Base-by-base conservation (phyloP, 306 rosid genomes). In the Abrus pulchellus region DNA sequence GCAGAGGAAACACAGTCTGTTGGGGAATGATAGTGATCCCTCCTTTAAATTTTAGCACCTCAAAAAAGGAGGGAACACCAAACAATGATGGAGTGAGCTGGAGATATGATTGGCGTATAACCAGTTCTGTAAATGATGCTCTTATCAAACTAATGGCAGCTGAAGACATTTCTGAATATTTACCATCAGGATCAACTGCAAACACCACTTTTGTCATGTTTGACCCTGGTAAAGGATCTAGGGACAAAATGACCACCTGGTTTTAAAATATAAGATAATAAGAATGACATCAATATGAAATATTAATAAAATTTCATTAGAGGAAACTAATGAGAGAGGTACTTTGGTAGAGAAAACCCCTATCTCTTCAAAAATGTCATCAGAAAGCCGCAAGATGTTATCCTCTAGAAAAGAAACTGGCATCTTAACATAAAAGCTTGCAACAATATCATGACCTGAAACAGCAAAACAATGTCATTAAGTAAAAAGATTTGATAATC, bases 1-100 rank as follows among this genome's bases (percentile, higher is more conserved):
- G 97, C 85, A 92, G 85, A 81, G 85, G 94, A 84, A 92, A 92
- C 6, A 77, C 93, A 27, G 34, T 83, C 86, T 92, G 94, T 32
- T 63, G 66, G 29, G 93, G 97, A 81, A 83, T 77, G 79, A 92
- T 79, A 5, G 94, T 90, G 72, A 92, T 92, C 86, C 97, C 97
- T 69, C 92, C 94, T 5, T 83, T 87, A 73, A 90, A 90, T 87
- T 83, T 92, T 52, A 90, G 89, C 78, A 92, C 93, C 79, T 90
- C 90, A 74, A 92, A 92, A 75, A 33, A 40, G 52, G 12, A 74
- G 30, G 94, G 84, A 28, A 61, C 71, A 36, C 94, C 97, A 13
- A 90, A 75, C 71, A 75, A 84, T 80, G 91, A 87, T 3, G 91
- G 52, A 76, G 88, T 90, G 55, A 90, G 82, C 61, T 74, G 87